Conservation (phyloP, 768 basidiomycete genomes). For the Naganishia friedmannii region DNA sequence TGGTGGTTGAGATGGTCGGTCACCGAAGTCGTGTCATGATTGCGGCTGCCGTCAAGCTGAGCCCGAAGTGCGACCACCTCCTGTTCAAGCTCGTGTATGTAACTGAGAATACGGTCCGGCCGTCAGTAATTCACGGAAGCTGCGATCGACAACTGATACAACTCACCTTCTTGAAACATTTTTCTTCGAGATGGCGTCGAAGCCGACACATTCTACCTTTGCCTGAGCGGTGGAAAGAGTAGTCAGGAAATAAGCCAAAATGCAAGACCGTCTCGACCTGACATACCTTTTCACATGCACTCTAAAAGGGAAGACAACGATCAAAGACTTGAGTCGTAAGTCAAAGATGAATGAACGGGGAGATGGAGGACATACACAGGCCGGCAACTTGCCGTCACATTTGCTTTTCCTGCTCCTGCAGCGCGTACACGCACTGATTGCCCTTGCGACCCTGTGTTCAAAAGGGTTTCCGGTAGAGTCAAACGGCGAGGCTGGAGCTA, state of each 20-base stretch:
- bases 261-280: background rate
- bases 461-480: conserved; percentile 8
- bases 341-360: background rate
- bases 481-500: no score
- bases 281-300: conserved; percentile 43
- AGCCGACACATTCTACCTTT: conserved; percentile 53
- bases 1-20: conserved; percentile 8
- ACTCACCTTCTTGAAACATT: conserved; percentile 52
- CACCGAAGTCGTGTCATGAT: background rate
- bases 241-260: background rate
- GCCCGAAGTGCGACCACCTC: conserved; percentile 50
- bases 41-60: conserved; percentile 36
- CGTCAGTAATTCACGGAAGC: background rate
- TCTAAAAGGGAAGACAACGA: background rate
- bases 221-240: conserved; percentile 28
- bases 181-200: conserved; percentile 53
- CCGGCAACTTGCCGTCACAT: conserved; percentile 53
- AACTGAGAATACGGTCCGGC: conserved; percentile 34
- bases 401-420: conserved; percentile 50
- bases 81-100: conserved; percentile 52
- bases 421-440: conserved; percentile 52
- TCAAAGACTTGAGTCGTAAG: background rate
- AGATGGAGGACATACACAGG: conserved; percentile 39
- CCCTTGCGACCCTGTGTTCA: conserved; percentile 50
- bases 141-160: background rate